phyloP scores from a whole-genome alignment of 345 rosid genomes.

The Odontarrhena argentea region DNA sequence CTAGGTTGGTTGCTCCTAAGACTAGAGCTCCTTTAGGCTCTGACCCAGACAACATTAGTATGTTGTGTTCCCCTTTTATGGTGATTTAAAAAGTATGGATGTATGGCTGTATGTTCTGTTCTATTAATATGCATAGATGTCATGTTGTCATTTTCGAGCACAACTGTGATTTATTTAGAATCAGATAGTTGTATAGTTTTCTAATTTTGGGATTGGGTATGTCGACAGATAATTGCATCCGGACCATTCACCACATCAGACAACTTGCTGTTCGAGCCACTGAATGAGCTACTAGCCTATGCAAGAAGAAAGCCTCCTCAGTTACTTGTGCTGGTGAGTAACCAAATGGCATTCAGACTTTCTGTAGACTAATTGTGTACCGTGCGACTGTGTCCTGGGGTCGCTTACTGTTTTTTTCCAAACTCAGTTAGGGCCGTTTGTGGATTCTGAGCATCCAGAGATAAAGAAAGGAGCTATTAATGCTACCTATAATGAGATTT shows the following conservation, averaged over 20 bases:
- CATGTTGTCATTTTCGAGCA: background rate
- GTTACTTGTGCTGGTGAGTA: constrained; percentile 72
- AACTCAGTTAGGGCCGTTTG: constrained; percentile 86
- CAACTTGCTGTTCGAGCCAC: constrained; percentile 86
- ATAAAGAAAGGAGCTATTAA: constrained; percentile 66
- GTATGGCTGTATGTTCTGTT: background rate
- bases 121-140: background rate
- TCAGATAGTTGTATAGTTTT: background rate
- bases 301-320: constrained; percentile 81
- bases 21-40: constrained; percentile 6
- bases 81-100: background rate
- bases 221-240: constrained; percentile 74
- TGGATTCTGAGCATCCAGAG: constrained; percentile 89
- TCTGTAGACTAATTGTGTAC: background rate
- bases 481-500: constrained; percentile 66
- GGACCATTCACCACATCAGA: constrained; percentile 90
- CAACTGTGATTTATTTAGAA: constrained; percentile 1
- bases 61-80: background rate
- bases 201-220: background rate
- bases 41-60: background rate
- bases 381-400: constrained; percentile 8
- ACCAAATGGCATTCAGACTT: constrained; percentile 15
- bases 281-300: constrained; percentile 76
- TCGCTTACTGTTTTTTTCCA: constrained; percentile 1
- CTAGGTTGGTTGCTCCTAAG: background rate